Evolutionary conservation across 139 green algal species (phyloP), one percentile per base, ranked within the genome.

Genomic region (Haematococcus lacustris): DNA sequence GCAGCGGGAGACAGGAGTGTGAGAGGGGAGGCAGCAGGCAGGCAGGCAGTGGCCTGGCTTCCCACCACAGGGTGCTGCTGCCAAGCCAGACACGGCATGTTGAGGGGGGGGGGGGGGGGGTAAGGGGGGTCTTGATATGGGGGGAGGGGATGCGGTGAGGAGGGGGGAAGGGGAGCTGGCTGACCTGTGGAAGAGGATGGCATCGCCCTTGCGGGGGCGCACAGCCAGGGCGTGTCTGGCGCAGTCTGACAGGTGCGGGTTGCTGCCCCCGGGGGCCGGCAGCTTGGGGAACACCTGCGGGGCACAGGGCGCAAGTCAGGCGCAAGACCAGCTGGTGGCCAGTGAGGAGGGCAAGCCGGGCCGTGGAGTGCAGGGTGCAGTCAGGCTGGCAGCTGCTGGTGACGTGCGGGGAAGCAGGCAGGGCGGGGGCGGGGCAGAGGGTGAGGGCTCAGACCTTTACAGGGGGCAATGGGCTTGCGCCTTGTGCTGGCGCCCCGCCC

Each of bases 211-310:
- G 30, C 32, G 41, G 3, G 87, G 83, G 73, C 85, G 86, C 25
- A 81, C 87, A 1, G 85, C 87, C 72, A 92, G 75, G 59, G 76
- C 37, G 68, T 84, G 73, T 51, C 82, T 84, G 3, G 83, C 85
- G 66, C 87, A 92, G 3, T 87, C 79, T n/a, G 65, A 80, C 68
- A 84, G 89, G 51, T 78, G 79, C 17, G 69, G n/a, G 64, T 85
- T 83, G 51, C 76, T 51, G 67, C 80, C 80, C 53, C 62, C 62
- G 37, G 83, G 85, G 1, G 82, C 83, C 3, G 83, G 80, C 33
- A 92, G 73, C 76, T 91, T 87, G 53, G 80, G 82, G 64, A 89
- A 89, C 5, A 87, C 81, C 73, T 83, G 63, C 34, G 32, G 7
- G n/a, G n/a, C n/a, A n/a, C n/a, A n/a, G 9, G 4, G 61, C n/a